Evolutionary conservation across 495 filamentous ascomycete genomes (phyloP), one percentile per base, ranked within the genome.

Genomic region (Peziza echinospora): DNA sequence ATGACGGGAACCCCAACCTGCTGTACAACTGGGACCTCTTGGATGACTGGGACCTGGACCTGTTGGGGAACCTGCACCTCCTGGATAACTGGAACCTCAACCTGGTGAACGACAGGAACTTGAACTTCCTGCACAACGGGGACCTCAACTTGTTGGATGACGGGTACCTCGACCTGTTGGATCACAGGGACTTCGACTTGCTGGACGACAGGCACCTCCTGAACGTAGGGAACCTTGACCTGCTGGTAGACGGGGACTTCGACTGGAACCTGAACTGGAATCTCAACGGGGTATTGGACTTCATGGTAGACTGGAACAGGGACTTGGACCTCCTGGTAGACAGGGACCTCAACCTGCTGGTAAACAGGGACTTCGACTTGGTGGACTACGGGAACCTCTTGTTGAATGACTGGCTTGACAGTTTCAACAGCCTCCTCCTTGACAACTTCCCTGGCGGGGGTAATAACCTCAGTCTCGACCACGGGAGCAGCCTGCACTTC

Each of bases 371-470:
- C 30, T 17, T 3, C 13, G 1, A 37, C 30, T 37, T 37, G 13
- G 4, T 37, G 30, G 30, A 37, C 30, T 0, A 37, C 30, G 13
- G 30, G 30, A 2, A 5, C 30, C 30, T 11, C 3, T 17, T 37
- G 30, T 17, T 37, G 30, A 17, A 37, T 17, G 1, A 37, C 30
- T 37, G 30, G 30, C 13, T 13, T 16, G 73, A 80, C 46, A 78
- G 73, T 62, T 80, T 76, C 66, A 81, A 80, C 55, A 71, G 68
- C 43, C 19, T 37, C 19, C 6, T 37, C 30, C 6, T 37, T 37
- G 19, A 17, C 30, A 13, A 37, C 3, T n/a, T n/a, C n/a, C n/a
- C n/a, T n/a, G 19, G 30, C 3, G 13, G 13, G 3, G 6, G 30
- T 37, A 11, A 13, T 17, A 37, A 37, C 30, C 30, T 37, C 30